Percentiles rank a stretch among this genome's conserved stretches.
phyloP scores from a whole-genome alignment of 2,329 filamentous ascomycete species.

The Alternaria triticimaculans region DNA sequence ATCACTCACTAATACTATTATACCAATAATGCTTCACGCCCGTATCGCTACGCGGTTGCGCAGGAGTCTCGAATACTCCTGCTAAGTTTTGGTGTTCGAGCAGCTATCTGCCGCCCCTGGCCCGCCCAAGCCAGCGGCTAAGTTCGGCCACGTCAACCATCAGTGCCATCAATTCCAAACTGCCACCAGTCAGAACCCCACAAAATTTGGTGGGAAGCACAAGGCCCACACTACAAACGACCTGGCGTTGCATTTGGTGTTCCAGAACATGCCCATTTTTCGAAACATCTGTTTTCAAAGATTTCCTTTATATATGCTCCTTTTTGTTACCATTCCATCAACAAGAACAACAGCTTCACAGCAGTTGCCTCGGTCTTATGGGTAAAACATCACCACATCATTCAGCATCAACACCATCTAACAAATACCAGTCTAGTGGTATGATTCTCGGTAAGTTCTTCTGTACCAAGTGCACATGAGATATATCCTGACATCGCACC shows the following conservation, averaged over 20 bases:
- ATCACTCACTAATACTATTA: not conserved
- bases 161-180: not conserved
- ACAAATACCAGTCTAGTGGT: conserved; percentile 59
- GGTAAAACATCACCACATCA: too few relatives aligned
- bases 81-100: not conserved
- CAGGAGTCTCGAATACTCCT: not conserved
- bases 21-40: not conserved
- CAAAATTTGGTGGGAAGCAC: not conserved
- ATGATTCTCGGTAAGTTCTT: conserved; percentile 62
- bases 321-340: not conserved
- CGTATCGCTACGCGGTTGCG: not conserved
- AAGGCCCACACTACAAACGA: not conserved
- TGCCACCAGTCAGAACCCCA: not conserved
- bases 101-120: not conserved
- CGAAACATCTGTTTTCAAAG: rapidly evolving
- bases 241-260: not conserved
- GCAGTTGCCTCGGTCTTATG: conserved; percentile 42
- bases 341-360: not conserved
- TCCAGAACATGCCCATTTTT: not conserved
- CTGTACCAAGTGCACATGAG: rapidly evolving
- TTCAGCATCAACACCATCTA: too few relatives aligned
- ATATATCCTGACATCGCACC: not conserved
- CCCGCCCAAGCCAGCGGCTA: not conserved
- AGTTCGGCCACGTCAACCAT: not conserved
- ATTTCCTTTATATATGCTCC: not conserved